Percentiles rank a stretch among this genome's conserved stretches.
Conservation (phyloP, 371 early-diverging fungal genomes). For the Mortierella sp. region DNA sequence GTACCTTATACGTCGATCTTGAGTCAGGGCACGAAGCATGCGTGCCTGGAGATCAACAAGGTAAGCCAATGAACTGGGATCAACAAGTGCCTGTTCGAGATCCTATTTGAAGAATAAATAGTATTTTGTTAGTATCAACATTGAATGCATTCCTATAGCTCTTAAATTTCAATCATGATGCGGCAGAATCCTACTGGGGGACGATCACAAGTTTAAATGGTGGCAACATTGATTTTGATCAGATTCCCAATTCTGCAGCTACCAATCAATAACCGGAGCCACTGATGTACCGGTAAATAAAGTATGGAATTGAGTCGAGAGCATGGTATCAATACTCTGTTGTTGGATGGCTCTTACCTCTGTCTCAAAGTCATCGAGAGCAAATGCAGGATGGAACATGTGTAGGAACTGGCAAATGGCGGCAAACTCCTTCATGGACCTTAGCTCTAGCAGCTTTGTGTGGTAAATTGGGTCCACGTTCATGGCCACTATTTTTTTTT, state of each 20-base stretch:
- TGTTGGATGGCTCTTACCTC: conserved; percentile 38
- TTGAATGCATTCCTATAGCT: background rate
- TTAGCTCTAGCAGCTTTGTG: conserved; percentile 54
- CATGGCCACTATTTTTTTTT: conserved; percentile 23
- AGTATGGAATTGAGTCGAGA: background rate
- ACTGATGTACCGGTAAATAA: background rate
- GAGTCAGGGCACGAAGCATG: conserved; percentile 50
- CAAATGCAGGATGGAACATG: conserved; percentile 61
- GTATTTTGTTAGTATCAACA: background rate
- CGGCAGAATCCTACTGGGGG: background rate
- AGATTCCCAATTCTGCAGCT: background rate
- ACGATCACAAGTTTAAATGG: conserved; percentile 12
- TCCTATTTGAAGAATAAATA: conserved; percentile 16
- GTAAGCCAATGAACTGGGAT: conserved; percentile 38
- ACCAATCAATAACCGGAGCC: background rate
- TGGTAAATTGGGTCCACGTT: conserved; percentile 46
- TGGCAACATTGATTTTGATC: conserved; percentile 9
- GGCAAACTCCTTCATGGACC: conserved; percentile 65
- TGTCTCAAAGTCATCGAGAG: conserved; percentile 60
- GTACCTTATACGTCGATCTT: conserved; percentile 53
- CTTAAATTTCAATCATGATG: background rate
- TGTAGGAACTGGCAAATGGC: conserved; percentile 66
- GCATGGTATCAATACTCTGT: background rate
- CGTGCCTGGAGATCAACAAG: conserved; percentile 51
- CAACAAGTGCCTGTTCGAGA: conserved; percentile 50